phyloP scores from a whole-genome alignment of 1,284 basidiomycete species.

The Moniliophthora roreri region DNA sequence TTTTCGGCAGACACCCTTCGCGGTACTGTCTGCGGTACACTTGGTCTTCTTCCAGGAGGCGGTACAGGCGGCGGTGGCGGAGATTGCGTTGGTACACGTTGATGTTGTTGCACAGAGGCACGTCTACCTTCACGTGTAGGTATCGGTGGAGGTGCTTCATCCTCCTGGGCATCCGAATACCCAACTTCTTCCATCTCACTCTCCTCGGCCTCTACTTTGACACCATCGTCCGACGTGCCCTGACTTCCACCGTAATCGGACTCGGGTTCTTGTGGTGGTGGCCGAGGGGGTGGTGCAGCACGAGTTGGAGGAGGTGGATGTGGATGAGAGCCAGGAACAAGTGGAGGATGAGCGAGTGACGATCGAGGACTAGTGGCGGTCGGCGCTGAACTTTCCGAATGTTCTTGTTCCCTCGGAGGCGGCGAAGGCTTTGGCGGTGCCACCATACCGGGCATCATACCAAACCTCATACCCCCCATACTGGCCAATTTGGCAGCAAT shows the following conservation, averaged over 20 bases:
- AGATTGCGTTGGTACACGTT: constrained; percentile 2
- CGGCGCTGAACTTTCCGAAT: neutral
- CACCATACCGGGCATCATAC: constrained; percentile 60
- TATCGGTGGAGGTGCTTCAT: constrained; percentile 45
- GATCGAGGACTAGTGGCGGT: constrained; percentile 1
- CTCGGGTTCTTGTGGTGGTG: constrained; percentile 40
- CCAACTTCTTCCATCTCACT: constrained; percentile 66
- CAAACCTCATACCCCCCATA: constrained; percentile 78
- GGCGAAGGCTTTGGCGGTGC: constrained; percentile 18
- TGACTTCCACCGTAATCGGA: constrained; percentile 40
- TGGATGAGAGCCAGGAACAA: neutral
- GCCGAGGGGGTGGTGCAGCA: constrained; percentile 32
- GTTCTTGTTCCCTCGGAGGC: constrained; percentile 7
- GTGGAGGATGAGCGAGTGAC: constrained; percentile 11
- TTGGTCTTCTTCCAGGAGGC: constrained; percentile 32
- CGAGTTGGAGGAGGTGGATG: constrained; percentile 28
- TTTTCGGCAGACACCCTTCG: constrained; percentile 36
- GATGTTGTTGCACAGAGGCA: constrained; percentile 17
- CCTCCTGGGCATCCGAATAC: constrained; percentile 51
- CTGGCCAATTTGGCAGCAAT: constrained; percentile 69
- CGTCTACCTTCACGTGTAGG: constrained; percentile 35
- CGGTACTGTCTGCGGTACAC: constrained; percentile 25
- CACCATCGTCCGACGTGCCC: constrained; percentile 54
- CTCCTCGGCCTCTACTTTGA: constrained; percentile 63
- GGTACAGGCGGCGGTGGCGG: constrained; percentile 43